These are phyloP conservation scores for Citrus unshiu DNA, from an alignment of 345 rosid genomes.

Conservation along the genomic window DNA sequence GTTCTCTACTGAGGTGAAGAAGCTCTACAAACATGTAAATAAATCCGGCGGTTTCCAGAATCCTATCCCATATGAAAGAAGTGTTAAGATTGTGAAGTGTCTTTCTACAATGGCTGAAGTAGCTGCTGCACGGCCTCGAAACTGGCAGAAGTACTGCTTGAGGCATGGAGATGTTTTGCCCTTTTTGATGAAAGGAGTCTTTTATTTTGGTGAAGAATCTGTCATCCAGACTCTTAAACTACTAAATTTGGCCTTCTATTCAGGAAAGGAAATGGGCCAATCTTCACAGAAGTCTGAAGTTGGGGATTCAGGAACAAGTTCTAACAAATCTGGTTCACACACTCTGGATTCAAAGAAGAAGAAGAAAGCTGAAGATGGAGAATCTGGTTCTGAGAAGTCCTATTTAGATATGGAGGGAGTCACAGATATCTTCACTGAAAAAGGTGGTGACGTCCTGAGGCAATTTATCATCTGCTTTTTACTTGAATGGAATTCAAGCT, in stretches of 20 bases:
- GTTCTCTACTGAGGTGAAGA: constrained; percentile 85
- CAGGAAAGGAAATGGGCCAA: constrained; percentile 76
- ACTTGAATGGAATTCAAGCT: constrained; percentile 92
- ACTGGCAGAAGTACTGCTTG: constrained; percentile 98
- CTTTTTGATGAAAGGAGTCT: constrained; percentile 70
- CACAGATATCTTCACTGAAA: constrained; percentile 68
- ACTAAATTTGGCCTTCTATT: constrained; percentile 80
- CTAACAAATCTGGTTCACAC: constrained; percentile 65
- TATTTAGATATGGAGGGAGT: constrained; percentile 88
- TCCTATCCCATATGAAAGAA: constrained; percentile 79
- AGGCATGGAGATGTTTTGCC: constrained; percentile 81
- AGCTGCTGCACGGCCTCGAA: constrained; percentile 88
- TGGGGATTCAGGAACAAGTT: constrained; percentile 53
- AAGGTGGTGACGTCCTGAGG: constrained; percentile 67
- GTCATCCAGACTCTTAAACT: constrained; percentile 89
- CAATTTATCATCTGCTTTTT: constrained; percentile 91
- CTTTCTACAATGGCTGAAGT: constrained; percentile 92
- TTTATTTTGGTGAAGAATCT: constrained; percentile 90
- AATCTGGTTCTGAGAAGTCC: constrained; percentile 74
- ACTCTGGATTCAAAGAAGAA: constrained; percentile 81
- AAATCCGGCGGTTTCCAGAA: constrained; percentile 91
- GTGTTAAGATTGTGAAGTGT: constrained; percentile 92
- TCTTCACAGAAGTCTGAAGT: constrained; percentile 62
- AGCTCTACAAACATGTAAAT: constrained; percentile 73
- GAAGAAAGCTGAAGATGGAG: constrained; percentile 92